Evolutionary conservation across 495 filamentous ascomycete species (phyloP), one percentile per base, ranked within the genome.

Genomic region (Aspergillus nidulans): DNA sequence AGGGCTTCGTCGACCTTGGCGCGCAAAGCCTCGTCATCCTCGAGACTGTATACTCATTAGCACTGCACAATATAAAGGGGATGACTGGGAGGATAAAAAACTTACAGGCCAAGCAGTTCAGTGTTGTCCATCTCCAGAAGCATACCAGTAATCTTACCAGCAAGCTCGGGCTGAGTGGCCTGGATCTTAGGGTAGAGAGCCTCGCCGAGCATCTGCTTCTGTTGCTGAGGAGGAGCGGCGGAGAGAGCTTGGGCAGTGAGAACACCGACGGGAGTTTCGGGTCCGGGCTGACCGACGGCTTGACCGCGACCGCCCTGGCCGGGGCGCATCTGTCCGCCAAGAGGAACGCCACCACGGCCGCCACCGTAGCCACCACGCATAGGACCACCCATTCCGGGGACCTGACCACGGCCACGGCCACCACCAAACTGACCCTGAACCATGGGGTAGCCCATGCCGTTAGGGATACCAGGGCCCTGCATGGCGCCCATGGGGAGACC

Each of bases 111-210:
- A 65, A 99, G 75, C 58, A 99, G 75, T 79, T 99, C 94, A 43
- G 77, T 59, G 69, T 97, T 97, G 58, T 97, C 94, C 94, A 99
- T 99, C 82, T 99, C 94, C 62, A 99, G 69, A 64, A 99, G 84
- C 94, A 99, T 99, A 72, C 94, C 94, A 56, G 94, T 99, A 67
- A 99, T 97, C 86, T 99, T 99, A 62, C 94, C 94, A 59, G 94
- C 94, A 56, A 99, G 79, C 59, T 95, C 90, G 40, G 91, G 91
- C 80, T 97, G 91, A 73, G 94, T 83, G 49, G 80, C 81, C 70
- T 90, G 85, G 66, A 99, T 97, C 86, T 97, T 97, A 59, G 94
- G 94, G 81, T 97, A 99, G 49, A 99, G 84, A 51, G 88, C 87
- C 77, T 99, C 94, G 63, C 94, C 94, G 50, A 99, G 83, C 75